Conservation (phyloP, 2,329 filamentous ascomycete species). For the Phaeosphaeria sp. region DNA sequence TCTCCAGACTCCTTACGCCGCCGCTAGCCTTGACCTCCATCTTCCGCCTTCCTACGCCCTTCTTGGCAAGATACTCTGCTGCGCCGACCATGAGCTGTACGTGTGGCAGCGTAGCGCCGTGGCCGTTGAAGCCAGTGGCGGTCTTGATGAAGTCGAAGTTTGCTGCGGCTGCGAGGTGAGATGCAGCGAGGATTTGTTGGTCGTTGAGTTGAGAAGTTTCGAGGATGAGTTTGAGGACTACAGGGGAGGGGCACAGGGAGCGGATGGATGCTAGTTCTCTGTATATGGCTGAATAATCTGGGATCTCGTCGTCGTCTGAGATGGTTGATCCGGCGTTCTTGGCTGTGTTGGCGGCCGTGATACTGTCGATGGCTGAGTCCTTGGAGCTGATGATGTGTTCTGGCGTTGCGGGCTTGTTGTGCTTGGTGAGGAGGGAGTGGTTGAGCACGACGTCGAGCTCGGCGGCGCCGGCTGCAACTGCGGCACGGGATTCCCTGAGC, state of each 20-base stretch:
- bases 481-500: constrained; percentile 58
- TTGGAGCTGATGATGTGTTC: constrained; percentile 14
- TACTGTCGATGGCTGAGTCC: constrained; percentile 41
- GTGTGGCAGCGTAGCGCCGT: constrained; percentile 59
- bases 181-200: constrained; percentile 61
- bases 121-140: constrained; percentile 64
- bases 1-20: constrained; percentile 59
- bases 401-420: constrained; percentile 24
- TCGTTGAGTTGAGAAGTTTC: constrained; percentile 61
- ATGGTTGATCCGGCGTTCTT: constrained; percentile 23
- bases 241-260: constrained; percentile 52
- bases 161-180: constrained; percentile 59
- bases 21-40: constrained; percentile 66
- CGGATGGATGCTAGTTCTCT: constrained; percentile 61
- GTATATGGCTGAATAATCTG: constrained; percentile 58
- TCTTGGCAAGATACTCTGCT: constrained; percentile 52
- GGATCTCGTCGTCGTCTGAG: constrained; percentile 30
- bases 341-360: constrained; percentile 42
- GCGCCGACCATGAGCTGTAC: constrained; percentile 62
- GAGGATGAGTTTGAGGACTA: constrained; percentile 62
- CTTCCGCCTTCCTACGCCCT: constrained; percentile 31
- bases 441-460: constrained; percentile 68
- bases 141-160: constrained; percentile 67
- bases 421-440: constrained; percentile 53
- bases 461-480: constrained; percentile 57